Conservation (phyloP, 73 alveolate species). For the Strombidium stylifer region DNA sequence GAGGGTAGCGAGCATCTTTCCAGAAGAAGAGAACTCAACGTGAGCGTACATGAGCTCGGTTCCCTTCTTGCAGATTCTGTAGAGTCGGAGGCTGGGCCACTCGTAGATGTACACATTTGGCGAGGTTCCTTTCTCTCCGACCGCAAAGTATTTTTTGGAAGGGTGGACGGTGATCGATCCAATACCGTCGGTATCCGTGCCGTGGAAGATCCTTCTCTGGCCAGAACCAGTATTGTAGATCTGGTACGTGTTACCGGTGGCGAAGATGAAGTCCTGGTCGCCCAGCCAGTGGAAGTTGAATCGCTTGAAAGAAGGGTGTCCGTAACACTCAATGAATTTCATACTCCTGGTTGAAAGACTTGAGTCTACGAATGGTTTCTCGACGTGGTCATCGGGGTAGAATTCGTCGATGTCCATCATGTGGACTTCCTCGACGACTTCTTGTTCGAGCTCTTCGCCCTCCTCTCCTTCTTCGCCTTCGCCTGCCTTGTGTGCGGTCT, state of each 20-base stretch:
- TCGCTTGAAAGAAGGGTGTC: slow-evolving; percentile 88
- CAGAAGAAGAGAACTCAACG: slow-evolving; percentile 85
- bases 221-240: slow-evolving; percentile 84
- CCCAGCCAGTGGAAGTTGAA: slow-evolving; percentile 87
- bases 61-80: slow-evolving; percentile 96
- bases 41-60: slow-evolving; percentile 94
- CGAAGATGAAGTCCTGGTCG: slow-evolving; percentile 85
- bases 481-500: too few relatives aligned
- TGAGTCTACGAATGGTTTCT: slow-evolving; percentile 78
- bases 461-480: slow-evolving; percentile 54
- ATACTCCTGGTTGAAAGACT: slow-evolving; percentile 64
- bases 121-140: slow-evolving; percentile 93
- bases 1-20: slow-evolving; percentile 89
- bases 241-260: slow-evolving; percentile 93
- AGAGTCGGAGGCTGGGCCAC: slow-evolving; percentile 81
- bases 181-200: slow-evolving; percentile 93
- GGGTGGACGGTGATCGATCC: slow-evolving; percentile 98
- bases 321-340: slow-evolving; percentile 81
- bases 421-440: slow-evolving; percentile 28
- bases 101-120: slow-evolving; percentile 96
- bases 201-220: slow-evolving; percentile 79
- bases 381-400: slow-evolving; percentile 82
- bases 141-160: slow-evolving; percentile 83
- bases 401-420: slow-evolving; percentile 73
- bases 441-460: slow-evolving; percentile 68